A percentile compares a stretch with the other conserved stretches of the same genome.
phyloP scores from a whole-genome alignment of 768 basidiomycete species.

The Psilocybe azurescens region DNA sequence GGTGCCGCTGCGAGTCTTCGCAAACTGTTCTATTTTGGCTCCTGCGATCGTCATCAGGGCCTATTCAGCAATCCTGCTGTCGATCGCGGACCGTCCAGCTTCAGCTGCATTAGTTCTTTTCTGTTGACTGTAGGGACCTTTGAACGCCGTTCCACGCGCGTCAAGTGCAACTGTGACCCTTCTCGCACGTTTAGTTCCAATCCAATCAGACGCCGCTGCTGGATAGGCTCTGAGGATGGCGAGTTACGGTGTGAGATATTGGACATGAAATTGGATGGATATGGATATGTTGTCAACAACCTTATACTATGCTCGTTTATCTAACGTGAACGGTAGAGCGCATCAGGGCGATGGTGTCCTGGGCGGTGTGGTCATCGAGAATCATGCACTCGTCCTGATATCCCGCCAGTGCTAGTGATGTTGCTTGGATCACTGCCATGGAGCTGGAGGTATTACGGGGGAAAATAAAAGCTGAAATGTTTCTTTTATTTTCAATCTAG shows the following conservation, averaged over 20 bases:
- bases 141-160: background rate
- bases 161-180: background rate
- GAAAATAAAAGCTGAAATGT: too few relatives aligned
- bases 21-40: background rate
- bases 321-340: background rate
- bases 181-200: background rate
- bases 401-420: background rate
- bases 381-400: background rate
- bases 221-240: background rate
- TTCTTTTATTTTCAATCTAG: constrained; percentile 38
- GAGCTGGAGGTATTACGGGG: too few relatives aligned
- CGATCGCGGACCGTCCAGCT: background rate
- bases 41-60: background rate
- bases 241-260: background rate
- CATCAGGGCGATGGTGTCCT: constrained; percentile 5
- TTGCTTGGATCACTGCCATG: too few relatives aligned
- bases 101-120: too few relatives aligned
- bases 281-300: too few relatives aligned
- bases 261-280: background rate
- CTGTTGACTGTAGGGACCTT: background rate
- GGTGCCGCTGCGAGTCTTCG: background rate
- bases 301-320: constrained; percentile 3
- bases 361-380: background rate
- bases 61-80: background rate
- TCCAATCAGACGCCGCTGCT: background rate